phyloP scores from a whole-genome alignment of 257 asterid species.

The Leonotis leonurus region DNA sequence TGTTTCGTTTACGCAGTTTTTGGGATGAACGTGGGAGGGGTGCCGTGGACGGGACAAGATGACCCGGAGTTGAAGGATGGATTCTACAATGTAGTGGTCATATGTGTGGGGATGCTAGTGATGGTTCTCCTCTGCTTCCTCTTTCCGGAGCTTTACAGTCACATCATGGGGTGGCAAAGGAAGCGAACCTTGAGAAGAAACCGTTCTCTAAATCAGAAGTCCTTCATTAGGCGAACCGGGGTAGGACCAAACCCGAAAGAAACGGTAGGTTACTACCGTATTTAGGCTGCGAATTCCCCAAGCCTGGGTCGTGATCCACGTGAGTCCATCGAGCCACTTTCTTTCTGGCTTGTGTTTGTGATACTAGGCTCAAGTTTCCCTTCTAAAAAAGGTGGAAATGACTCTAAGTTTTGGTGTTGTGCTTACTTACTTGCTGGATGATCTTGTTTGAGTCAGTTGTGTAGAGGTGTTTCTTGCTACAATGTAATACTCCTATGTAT shows the following conservation, averaged over 20 bases:
- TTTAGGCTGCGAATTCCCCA: constrained; percentile 22
- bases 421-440: too few species aligned
- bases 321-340: background rate
- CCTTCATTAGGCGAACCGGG: constrained; percentile 38
- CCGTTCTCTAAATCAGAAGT: constrained; percentile 51
- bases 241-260: constrained; percentile 26
- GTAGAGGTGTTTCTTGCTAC: background rate
- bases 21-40: constrained; percentile 99
- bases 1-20: constrained; percentile 36
- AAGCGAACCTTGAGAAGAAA: constrained; percentile 37
- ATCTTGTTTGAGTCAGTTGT: background rate
- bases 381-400: too few species aligned
- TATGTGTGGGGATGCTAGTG: constrained; percentile 46
- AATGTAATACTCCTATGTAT: background rate
- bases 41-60: constrained; percentile 84
- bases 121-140: constrained; percentile 71
- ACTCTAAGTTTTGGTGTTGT: too few species aligned
- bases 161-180: constrained; percentile 51
- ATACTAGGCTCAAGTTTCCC: too few species aligned
- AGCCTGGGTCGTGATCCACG: background rate
- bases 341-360: background rate
- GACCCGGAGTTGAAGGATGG: constrained; percentile 66
- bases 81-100: constrained; percentile 57
- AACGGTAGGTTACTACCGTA: constrained; percentile 50
- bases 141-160: constrained; percentile 57